Percentiles rank a stretch among this genome's conserved stretches.
Evolutionary conservation across 176 grass and related monocot genomes (phyloP).

Genomic region (Oryza rufipogon): DNA sequence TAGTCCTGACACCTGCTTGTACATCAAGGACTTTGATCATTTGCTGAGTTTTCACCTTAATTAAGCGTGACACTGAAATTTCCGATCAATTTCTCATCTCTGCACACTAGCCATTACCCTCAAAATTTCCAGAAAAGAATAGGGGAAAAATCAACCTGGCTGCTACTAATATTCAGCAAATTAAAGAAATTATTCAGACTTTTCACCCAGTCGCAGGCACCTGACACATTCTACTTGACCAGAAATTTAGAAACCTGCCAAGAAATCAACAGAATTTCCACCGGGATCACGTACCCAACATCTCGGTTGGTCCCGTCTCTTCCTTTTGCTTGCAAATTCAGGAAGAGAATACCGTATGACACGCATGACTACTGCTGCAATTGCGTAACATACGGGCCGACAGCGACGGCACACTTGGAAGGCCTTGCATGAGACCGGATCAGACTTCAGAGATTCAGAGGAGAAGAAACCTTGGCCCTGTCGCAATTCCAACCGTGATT

Average conservation of each 20-base stretch:
- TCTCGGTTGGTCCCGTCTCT: background rate
- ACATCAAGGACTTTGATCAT: background rate
- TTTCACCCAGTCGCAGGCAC: background rate
- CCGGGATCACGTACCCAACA: background rate
- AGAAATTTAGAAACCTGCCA: background rate
- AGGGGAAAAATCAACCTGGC: background rate
- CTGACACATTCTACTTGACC: background rate
- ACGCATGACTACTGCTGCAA: background rate
- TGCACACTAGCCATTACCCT: no score
- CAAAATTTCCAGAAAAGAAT: background rate
- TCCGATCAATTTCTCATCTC: background rate
- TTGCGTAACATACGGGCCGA: background rate
- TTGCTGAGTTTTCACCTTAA: background rate
- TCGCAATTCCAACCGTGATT: background rate
- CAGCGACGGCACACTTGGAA: constrained; percentile 1
- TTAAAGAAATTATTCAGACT: background rate
- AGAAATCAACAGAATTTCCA: background rate
- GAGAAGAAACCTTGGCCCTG: background rate
- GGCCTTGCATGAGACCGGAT: background rate
- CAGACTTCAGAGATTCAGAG: background rate
- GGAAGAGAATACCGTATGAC: background rate
- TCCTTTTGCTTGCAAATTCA: constrained; percentile 10
- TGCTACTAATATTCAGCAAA: background rate
- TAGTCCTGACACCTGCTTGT: background rate
- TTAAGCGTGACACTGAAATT: background rate